These are phyloP conservation scores for Sphagnum magellanicum DNA, from an alignment of 228 moss, liverwort and hornwort genomes.

Conservation along the genomic window DNA sequence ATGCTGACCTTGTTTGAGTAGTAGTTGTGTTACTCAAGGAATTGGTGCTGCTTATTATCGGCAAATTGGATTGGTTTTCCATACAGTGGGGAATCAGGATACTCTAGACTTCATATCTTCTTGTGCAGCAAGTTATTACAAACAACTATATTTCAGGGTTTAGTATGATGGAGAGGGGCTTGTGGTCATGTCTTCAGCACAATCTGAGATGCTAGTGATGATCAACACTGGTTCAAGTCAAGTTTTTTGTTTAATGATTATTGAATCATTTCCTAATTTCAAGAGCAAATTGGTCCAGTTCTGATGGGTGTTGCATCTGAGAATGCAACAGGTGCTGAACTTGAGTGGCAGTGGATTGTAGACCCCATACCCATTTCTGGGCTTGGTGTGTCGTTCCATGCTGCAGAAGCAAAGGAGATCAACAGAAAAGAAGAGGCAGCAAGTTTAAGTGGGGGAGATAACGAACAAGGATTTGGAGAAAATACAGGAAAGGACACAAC, in stretches of 20 bases:
- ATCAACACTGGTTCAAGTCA: not conserved
- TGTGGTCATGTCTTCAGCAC: not conserved
- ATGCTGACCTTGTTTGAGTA: too few relatives aligned
- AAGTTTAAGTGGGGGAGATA: not conserved
- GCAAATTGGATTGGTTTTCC: not conserved
- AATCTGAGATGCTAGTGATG: not conserved
- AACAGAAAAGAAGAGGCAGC: conserved; percentile 19
- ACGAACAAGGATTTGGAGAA: not conserved
- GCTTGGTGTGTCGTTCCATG: conserved; percentile 15
- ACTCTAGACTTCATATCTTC: not conserved
- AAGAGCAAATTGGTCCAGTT: conserved; percentile 21
- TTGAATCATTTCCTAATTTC: not conserved
- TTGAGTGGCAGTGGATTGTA: conserved; percentile 86
- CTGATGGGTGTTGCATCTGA: conserved; percentile 57
- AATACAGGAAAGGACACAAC: conserved; percentile 3
- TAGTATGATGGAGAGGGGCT: too few relatives aligned
- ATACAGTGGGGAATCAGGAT: too few relatives aligned
- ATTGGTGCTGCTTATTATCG: not conserved
- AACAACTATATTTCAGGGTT: not conserved
- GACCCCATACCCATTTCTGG: conserved; percentile 63
- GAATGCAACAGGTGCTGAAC: conserved; percentile 47
- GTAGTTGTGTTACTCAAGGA: too few relatives aligned
- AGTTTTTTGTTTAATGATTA: not conserved
- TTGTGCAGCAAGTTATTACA: not conserved
- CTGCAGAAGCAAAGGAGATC: conserved; percentile 13